Evolutionary conservation across 192 early-diverging fungal species (phyloP).

Genomic region (Thoreauomyces humboldtii): DNA sequence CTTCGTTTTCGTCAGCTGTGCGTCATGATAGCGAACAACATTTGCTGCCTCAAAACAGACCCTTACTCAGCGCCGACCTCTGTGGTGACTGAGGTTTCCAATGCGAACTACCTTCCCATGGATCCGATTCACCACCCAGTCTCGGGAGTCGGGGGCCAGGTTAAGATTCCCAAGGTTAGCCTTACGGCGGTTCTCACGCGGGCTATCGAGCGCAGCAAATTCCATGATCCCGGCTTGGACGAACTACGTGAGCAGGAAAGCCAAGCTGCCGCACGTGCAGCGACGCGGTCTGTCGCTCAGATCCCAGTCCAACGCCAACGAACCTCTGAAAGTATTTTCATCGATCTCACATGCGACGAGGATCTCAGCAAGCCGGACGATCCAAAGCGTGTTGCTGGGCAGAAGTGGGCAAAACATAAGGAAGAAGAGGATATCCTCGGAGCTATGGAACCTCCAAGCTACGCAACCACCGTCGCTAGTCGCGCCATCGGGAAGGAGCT

Average conservation of each 20-base stretch:
- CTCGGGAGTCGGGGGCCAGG: not conserved
- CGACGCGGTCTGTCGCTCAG: too few species aligned
- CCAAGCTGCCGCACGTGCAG: too few species aligned
- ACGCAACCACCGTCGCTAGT: too few species aligned
- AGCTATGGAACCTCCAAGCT: too few species aligned
- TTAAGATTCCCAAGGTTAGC: not conserved
- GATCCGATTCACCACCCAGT: not conserved
- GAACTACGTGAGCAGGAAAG: not conserved
- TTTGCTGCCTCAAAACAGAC: not conserved
- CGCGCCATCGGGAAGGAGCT: too few species aligned
- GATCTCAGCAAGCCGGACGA: too few species aligned
- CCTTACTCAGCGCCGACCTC: not conserved
- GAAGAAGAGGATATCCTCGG: too few species aligned
- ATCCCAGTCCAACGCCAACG: too few species aligned
- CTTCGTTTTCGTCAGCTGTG: not conserved
- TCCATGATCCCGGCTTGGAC: not conserved
- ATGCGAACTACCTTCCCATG: slow-evolving; percentile 4
- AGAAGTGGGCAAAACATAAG: too few species aligned
- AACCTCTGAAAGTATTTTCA: too few species aligned
- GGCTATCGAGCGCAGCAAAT: not conserved
- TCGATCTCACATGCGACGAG: too few species aligned
- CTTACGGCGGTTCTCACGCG: not conserved
- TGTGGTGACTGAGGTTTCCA: not conserved
- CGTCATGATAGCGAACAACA: not conserved
- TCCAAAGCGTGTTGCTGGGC: too few species aligned